A percentile compares a stretch with the other conserved stretches of the same genome.
Conservation (phyloP, 2,329 filamentous ascomycete species). For the Botrytis aclada region DNA sequence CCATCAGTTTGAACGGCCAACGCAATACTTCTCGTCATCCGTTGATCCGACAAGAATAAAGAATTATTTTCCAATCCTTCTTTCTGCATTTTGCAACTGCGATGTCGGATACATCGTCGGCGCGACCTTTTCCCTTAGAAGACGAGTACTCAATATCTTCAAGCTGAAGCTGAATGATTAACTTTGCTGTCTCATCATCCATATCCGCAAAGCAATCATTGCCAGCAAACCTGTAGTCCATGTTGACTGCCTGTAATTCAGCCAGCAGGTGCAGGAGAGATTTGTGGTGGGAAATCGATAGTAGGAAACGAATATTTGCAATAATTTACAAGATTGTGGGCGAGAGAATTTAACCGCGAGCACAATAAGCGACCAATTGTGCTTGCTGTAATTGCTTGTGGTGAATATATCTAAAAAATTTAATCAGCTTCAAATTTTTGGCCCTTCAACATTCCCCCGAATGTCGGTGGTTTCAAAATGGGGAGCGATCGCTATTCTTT, state of each 20-base stretch:
- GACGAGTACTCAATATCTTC: slow-evolving; percentile 22
- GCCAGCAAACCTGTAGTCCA: background rate
- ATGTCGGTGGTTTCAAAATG: no score
- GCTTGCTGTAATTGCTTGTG: background rate
- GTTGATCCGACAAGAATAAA: slow-evolving; percentile 22
- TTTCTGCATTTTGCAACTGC: slow-evolving; percentile 23
- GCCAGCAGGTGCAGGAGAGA: background rate
- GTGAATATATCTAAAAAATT: background rate
- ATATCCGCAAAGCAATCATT: background rate
- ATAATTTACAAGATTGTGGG: no score
- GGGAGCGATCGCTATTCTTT: no score
- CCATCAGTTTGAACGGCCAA: slow-evolving; percentile 28
- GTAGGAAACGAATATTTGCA: background rate
- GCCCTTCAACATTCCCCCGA: background rate
- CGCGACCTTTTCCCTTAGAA: slow-evolving; percentile 20
- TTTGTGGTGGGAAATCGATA: background rate
- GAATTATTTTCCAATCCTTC: slow-evolving; percentile 22
- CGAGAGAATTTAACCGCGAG: background rate
- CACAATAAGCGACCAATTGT: background rate
- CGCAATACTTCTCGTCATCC: slow-evolving; percentile 31
- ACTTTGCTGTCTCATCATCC: slow-evolving; percentile 25
- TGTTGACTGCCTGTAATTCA: background rate
- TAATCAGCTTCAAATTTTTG: background rate
- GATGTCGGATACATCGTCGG: slow-evolving; percentile 19
- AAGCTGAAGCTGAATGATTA: slow-evolving; percentile 32